Conservation (phyloP, 768 basidiomycete species). For the Pisolithus sp. region DNA sequence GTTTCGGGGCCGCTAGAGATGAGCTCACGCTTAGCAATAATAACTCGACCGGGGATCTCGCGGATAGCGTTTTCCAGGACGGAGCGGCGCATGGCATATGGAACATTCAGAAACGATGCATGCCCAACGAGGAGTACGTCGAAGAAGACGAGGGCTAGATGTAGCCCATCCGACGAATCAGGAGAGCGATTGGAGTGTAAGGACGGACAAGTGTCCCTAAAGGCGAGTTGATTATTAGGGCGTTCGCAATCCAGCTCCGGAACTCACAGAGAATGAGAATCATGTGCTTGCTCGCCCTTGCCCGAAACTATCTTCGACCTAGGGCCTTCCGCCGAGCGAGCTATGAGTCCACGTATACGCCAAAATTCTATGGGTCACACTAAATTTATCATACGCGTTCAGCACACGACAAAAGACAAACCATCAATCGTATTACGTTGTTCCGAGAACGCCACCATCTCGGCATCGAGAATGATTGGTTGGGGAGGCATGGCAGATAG, state of each 20-base stretch:
- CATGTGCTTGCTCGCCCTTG: conserved; percentile 13
- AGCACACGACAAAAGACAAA: conserved; percentile 25
- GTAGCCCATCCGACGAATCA: conserved; percentile 31
- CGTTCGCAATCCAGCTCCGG: neutral
- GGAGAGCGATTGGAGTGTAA: conserved; percentile 35
- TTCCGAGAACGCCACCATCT: conserved; percentile 83
- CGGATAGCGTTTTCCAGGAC: conserved; percentile 54
- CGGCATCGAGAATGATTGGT: conserved; percentile 67
- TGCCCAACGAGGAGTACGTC: conserved; percentile 71
- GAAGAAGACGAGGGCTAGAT: conserved; percentile 82
- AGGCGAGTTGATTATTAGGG: neutral
- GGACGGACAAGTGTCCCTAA: conserved; percentile 35
- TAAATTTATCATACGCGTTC: neutral
- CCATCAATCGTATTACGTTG: conserved; percentile 57
- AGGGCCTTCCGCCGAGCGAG: conserved; percentile 50
- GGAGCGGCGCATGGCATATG: conserved; percentile 56
- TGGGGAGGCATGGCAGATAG: conserved; percentile 39
- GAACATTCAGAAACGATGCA: conserved; percentile 43
- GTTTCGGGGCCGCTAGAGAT: conserved; percentile 27
- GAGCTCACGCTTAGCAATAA: conserved; percentile 50
- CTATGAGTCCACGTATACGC: conserved; percentile 58
- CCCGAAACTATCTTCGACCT: conserved; percentile 28
- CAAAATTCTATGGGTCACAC: conserved; percentile 56
- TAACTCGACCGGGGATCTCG: conserved; percentile 51
- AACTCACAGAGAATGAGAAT: conserved; percentile 17